Percentiles rank a stretch among this genome's conserved stretches.
Conservation (phyloP, 495 filamentous ascomycete species). For the Aspergillus sparsus region DNA sequence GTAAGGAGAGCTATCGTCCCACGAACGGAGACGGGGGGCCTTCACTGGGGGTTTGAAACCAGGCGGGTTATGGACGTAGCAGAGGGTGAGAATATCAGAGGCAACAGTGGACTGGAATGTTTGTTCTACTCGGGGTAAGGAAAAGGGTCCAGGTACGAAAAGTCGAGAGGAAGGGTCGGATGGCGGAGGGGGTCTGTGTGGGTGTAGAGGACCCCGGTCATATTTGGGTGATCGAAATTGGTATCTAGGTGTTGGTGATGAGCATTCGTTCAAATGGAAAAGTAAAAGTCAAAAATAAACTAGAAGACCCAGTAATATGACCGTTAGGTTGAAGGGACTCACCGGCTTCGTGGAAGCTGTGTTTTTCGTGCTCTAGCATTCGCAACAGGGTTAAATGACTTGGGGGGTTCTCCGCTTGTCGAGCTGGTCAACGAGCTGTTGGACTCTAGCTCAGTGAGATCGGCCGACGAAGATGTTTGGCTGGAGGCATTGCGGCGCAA, state of each 20-base stretch:
- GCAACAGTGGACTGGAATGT: conserved; percentile 85
- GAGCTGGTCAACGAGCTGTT: conserved; percentile 34
- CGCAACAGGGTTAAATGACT: conserved; percentile 60
- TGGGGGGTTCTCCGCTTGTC: conserved; percentile 30
- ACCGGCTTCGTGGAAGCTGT: conserved; percentile 71
- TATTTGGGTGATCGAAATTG: conserved; percentile 90
- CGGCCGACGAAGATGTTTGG: conserved; percentile 40
- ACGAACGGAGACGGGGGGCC: conserved; percentile 72
- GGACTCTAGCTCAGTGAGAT: conserved; percentile 42
- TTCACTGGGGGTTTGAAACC: conserved; percentile 65
- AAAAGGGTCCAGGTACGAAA: conserved; percentile 93
- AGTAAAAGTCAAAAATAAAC: neutral
- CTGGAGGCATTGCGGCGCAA: conserved; percentile 52
- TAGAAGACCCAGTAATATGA: neutral
- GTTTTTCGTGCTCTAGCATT: conserved; percentile 50
- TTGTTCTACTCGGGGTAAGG: conserved; percentile 81
- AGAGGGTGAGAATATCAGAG: conserved; percentile 85
- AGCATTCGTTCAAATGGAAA: neutral
- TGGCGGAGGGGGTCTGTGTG: conserved; percentile 79
- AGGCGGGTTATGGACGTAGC: conserved; percentile 78
- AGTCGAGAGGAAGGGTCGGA: conserved; percentile 85
- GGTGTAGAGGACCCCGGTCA: conserved; percentile 90
- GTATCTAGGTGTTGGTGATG: conserved; percentile 61
- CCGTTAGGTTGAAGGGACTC: conserved; percentile 16
- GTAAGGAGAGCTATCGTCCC: conserved; percentile 91